phyloP scores from a whole-genome alignment of 2,329 filamentous ascomycete species.

The Juglanconis oblonga region DNA sequence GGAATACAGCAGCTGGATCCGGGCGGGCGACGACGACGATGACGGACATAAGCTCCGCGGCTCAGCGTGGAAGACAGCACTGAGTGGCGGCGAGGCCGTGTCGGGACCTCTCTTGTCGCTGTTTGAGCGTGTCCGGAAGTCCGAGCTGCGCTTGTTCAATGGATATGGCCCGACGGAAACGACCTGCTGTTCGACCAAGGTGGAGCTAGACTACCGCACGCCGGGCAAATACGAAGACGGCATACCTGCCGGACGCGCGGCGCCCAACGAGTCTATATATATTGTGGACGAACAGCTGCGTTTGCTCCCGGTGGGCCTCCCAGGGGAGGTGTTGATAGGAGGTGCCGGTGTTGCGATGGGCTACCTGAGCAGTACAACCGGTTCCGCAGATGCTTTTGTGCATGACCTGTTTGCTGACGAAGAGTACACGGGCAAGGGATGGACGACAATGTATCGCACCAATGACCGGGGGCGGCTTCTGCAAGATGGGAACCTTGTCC shows the following conservation, averaged over 20 bases:
- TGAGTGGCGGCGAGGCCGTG: slow-evolving; percentile 30
- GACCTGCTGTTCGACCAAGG: slow-evolving; percentile 1
- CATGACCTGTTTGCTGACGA: slow-evolving; percentile 8
- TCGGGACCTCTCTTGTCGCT: slow-evolving; percentile 1
- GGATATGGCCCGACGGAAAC: slow-evolving; percentile 10
- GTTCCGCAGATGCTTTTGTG: slow-evolving; percentile 8
- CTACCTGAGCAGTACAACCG: slow-evolving; percentile 32
- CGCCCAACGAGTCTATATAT: slow-evolving; percentile 35
- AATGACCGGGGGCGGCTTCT: slow-evolving; percentile 36
- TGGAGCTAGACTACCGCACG: slow-evolving; percentile 15
- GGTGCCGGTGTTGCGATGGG: slow-evolving; percentile 38
- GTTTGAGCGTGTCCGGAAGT: not conserved
- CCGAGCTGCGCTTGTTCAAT: slow-evolving; percentile 7
- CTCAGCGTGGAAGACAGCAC: slow-evolving; percentile 33
- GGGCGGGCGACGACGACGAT: slow-evolving; percentile 10
- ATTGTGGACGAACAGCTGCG: slow-evolving; percentile 35
- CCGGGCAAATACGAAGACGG: not conserved
- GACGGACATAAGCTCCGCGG: slow-evolving; percentile 5
- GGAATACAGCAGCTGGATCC: slow-evolving; percentile 31
- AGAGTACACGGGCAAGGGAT: slow-evolving; percentile 1
- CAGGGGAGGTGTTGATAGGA: slow-evolving; percentile 38
- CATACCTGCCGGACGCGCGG: not conserved
- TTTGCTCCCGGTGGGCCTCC: slow-evolving; percentile 30
- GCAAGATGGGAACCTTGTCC: slow-evolving; percentile 31
- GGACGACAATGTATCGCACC: slow-evolving; percentile 35